Conservation (phyloP, 768 basidiomycete species). For the Auricularia heimuer region DNA sequence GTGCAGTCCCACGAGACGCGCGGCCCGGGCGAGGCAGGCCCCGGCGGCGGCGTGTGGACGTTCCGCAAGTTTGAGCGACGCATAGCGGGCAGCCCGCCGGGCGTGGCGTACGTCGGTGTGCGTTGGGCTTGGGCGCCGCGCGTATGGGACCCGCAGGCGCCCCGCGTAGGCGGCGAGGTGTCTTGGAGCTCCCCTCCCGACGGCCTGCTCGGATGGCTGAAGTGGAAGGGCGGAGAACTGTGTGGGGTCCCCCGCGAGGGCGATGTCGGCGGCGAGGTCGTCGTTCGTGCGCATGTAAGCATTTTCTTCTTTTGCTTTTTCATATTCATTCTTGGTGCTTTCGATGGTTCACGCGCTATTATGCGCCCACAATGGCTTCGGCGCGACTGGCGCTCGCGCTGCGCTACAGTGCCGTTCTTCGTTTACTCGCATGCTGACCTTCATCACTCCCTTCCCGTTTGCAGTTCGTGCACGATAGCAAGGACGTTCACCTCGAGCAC, state of each 20-base stretch:
- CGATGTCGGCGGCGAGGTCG: neutral
- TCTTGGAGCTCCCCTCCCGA: neutral
- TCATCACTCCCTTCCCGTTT: neutral
- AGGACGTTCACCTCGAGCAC: conserved; percentile 57
- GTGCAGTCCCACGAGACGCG: conserved; percentile 15
- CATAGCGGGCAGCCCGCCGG: conserved; percentile 74
- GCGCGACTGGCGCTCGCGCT: neutral
- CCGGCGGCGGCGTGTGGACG: conserved; percentile 62
- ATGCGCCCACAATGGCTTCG: too few relatives aligned
- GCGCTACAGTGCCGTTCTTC: neutral
- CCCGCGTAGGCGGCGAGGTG: neutral
- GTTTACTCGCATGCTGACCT: neutral
- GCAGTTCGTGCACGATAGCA: conserved; percentile 63
- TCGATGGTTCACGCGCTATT: neutral
- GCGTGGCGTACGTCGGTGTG: conserved; percentile 43
- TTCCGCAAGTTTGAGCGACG: conserved; percentile 85
- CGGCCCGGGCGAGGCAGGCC: conserved; percentile 12
- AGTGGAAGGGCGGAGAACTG: neutral
- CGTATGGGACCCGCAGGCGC: conserved; percentile 86
- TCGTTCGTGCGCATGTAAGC: conserved; percentile 3
- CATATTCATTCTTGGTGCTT: neutral
- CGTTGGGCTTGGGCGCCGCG: conserved; percentile 85
- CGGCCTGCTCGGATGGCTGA: neutral
- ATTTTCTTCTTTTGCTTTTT: conserved; percentile 7
- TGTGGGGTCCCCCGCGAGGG: neutral